Evolutionary conservation across 352 stramenopile genomes (phyloP), one percentile per base, ranked within the genome.

Genomic region (Phytophthora sp.): DNA sequence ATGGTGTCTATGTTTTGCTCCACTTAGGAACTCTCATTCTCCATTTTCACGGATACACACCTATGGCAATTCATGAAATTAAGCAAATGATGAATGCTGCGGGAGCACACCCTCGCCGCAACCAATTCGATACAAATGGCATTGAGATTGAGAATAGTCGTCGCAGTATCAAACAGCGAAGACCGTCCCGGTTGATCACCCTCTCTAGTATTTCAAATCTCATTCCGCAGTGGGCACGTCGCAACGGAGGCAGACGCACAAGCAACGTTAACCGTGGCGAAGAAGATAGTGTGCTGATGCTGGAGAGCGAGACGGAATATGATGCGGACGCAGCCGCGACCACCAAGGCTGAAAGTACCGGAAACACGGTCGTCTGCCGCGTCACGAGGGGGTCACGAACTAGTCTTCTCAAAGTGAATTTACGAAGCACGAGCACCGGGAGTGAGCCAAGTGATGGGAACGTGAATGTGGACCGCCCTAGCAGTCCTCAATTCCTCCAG

Each of bases 11-110:
- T 31, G 41, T 56, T 23, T 3, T 44, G 12, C n/a, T 57, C 7
- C 16, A n/a, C n/a, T n/a, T 44, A 90, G 82, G 82, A n/a, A 89
- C 80, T 36, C 66, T 91, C 26, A 88, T 94, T 51, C 62, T 94
- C 31, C 84, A 94, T 54, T 92, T 88, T 44, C 84, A 94, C 63
- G 73, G 74, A 26, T 86, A 77, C 9, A 70, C 73, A n/a, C 56
- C 77, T 0, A 66, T 66, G 49, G 80, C 77, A 50, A 66, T 76
- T 2, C 56, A 69, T 15, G 74, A 84, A n/a, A 64, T 91, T 4
- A 79, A 91, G 56, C 67, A 74, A n/a, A 76, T 79, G 23, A 75
- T 94, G 38, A 74, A 85, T 29, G 56, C 63, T 8, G 77, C 79
- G 3, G 85, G 83, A 16, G 76, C 81, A 12, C 62, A 60, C 7